Base-by-base conservation (phyloP, 305 asterid species). In the Rubia tinctorum region DNA sequence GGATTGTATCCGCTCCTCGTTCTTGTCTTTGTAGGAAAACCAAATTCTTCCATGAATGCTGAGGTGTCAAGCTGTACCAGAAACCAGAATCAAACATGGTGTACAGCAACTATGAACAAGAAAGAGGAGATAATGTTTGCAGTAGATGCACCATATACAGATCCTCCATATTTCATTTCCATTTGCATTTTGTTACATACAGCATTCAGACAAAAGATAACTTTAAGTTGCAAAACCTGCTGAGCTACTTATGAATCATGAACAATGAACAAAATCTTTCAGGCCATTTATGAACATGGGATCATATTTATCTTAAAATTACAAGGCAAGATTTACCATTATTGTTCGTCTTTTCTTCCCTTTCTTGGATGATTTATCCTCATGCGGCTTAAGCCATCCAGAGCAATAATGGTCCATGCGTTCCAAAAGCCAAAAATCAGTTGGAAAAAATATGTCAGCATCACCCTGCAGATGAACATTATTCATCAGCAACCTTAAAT, bases 1-100 rank as follows among this genome's bases (percentile, higher is more conserved):
- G 99, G 98, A 72, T 95, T 95, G 87, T 91, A 92, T 77, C 98
- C 99, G 64, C 93, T 98, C 82, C 78, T 88, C 66, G 98, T 95
- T 84, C 91, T 90, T 22, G 99, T 95, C 90, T 86, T 92, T 18
- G 92, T 62, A 58, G 98, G 98, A 81, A 95, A 89, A 53, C 99
- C 97, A 10, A 95, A 92, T 78, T 95, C 98, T 81, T 92, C 97
- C 99, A 95, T 95, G 84, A 92, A 92, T 10, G 95, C 80, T 25
- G 96, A 89, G 4, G 98, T 92, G 55, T 92, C 96, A 8, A 95
- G 99, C 99, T 95, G 71, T 74, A 82, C 51, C 42, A 66, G 37
- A 74, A 22, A 34, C 51, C 5, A 40, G 69, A 39, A 34, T n/a
- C 17, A 45, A 47, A 61, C 42, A 51, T 17, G 15, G 13, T 0